Evolutionary conservation across 805 yeast species (phyloP), one percentile per base, ranked within the genome.

Genomic region (Starmerella asiatica): DNA sequence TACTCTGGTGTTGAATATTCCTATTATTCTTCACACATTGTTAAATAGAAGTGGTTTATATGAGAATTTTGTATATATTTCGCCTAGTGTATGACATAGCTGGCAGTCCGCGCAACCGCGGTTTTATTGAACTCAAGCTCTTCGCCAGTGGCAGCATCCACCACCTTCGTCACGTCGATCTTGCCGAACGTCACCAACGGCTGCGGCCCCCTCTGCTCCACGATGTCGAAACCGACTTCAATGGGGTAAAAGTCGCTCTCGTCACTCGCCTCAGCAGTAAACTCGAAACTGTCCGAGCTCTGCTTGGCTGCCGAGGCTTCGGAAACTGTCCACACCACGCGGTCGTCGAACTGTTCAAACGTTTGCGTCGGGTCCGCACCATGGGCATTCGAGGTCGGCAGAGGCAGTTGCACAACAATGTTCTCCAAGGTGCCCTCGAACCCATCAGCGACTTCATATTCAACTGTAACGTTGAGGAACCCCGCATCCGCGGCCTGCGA

Each of bases 201-300:
- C 18, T 44, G 47, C 27, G 60, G 63, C 18, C 69, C 68, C 29
- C 67, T 14, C 32, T 34, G 28, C 37, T 33, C 40, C 5, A 21
- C 23, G n/a, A 48, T 43, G 12, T 31, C 63, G 63, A 85, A 82
- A 36, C 67, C 61, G 29, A 85, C 71, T 52, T 75, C 75, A 67
- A 88, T 74, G 45, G 98, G 98, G 80, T 85, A 88, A 53, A 88
- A 65, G 11, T 74, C 69, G 46, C 85, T 94, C 60, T 88, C 96
- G 47, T 71, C 74, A 29, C 69, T 76, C 16, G 77, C 79, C 48
- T 77, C 79, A 43, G 83, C 73, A 7, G 77, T 59, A 56, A 91
- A 76, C 57, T 82, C 93, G 58, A 91, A 76, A 32, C 82, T 75
- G 33, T 86, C 94, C 17, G 71, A 62, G 23, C 61, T 57, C 19